Percentiles rank a stretch among this genome's conserved stretches.
Conservation (phyloP, 805 yeast species). For the Maudiozyma saulgeensis region DNA sequence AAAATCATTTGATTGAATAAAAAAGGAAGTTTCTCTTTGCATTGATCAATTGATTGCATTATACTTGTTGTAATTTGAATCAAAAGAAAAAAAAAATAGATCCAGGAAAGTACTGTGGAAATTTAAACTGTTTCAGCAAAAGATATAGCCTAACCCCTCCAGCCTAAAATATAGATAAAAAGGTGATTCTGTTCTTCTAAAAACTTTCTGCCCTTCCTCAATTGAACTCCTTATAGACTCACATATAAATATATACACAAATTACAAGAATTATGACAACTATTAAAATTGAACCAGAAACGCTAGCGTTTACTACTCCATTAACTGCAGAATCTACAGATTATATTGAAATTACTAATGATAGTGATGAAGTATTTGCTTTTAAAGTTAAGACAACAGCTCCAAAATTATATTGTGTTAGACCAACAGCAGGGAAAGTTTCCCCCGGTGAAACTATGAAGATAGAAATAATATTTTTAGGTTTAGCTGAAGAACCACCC, state of each 20-base stretch:
- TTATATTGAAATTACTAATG: slow-evolving; percentile 41
- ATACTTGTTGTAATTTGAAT: too few species aligned
- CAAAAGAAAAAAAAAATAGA: too few species aligned
- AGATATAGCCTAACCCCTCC: too few species aligned
- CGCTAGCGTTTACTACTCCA: slow-evolving; percentile 68
- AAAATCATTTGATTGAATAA: too few species aligned
- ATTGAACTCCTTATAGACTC: too few species aligned
- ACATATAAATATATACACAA: not conserved
- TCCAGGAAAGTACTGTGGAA: too few species aligned
- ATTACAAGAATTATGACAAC: slow-evolving; percentile 8
- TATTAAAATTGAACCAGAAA: slow-evolving; percentile 64
- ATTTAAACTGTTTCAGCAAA: too few species aligned
- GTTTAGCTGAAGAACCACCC: slow-evolving; percentile 64
- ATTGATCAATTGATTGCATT: too few species aligned
- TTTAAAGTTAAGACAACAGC: slow-evolving; percentile 98
- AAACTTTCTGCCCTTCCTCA: too few species aligned
- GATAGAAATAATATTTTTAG: slow-evolving; percentile 79
- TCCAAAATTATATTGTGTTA: slow-evolving; percentile 87
- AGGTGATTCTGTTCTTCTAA: too few species aligned
- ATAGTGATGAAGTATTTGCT: slow-evolving; percentile 52
- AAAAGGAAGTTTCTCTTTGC: too few species aligned
- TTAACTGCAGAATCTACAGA: slow-evolving; percentile 64
- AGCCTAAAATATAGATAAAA: too few species aligned
- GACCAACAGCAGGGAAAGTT: slow-evolving; percentile 84
- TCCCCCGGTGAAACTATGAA: slow-evolving; percentile 62